Base-by-base conservation (phyloP, 768 basidiomycete species). In the Boletales sp. region DNA sequence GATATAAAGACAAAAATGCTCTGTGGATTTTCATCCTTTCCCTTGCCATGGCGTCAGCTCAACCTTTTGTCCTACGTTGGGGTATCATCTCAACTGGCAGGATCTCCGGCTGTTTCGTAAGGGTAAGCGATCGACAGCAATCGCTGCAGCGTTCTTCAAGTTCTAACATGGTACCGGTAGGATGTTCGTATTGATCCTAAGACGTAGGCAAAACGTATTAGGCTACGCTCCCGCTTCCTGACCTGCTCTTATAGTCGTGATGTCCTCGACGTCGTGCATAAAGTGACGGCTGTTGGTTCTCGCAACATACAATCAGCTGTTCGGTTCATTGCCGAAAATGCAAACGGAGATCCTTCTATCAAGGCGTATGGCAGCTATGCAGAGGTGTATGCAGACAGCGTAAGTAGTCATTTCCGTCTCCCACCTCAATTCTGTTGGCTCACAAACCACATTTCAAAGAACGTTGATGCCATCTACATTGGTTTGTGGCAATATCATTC, bases 11-110 rank as follows among this genome's bases (percentile, higher is more conserved):
- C 34, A 35, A 39, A 27, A 27, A 9, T 6, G 19, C 8, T 29
- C 10, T 34, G 45, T 24, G 44, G 34, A 31, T 27, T 27, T 35
- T 27, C 40, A 43, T 49, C 35, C 38, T 41, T 41, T 46, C 37
- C 48, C 42, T 30, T 21, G 15, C 43, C 34, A 59, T 68, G 66
- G 37, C 48, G 40, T 38, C 55, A 41, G n/a, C 50, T 34, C 67
- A 69, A 53, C 71, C 74, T 1, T 69, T 74, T 41, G 71, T 71
- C 15, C 66, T 91, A 47, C 81, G 81, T 48, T 93, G 91, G 92
- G 91, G 92, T 15, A 88, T 94, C 55, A 86, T 95, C 53, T 88
- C 90, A 12, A 91, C 90, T 2, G 90, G 89, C 29, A 62, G 65
- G 17, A 94, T 93, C 50, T 82, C 90, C 9, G 71, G 71, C 29